Conservation (phyloP, 805 yeast species). For the Yamadazyma nakazawae region DNA sequence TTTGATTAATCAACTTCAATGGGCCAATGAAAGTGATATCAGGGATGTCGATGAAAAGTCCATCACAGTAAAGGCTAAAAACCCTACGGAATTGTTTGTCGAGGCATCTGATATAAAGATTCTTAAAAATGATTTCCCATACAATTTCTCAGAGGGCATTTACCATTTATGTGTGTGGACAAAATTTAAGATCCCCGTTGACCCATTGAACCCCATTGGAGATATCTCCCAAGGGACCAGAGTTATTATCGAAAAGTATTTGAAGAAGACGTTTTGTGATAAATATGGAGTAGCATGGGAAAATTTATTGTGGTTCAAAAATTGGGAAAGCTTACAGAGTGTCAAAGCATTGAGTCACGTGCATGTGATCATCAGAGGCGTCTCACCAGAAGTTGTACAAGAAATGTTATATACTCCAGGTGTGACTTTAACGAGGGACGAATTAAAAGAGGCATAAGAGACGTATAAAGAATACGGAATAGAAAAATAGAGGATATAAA, state of each 20-base stretch:
- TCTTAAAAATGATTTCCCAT: conserved; percentile 62
- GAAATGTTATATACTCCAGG: conserved; percentile 17
- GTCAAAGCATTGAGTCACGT: conserved; percentile 64
- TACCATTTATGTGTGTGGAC: conserved; percentile 68
- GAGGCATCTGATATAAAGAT: conserved; percentile 43
- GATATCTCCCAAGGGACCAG: conserved; percentile 46
- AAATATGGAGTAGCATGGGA: conserved; percentile 38
- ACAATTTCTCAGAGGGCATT: conserved; percentile 50
- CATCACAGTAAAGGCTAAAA: conserved; percentile 11
- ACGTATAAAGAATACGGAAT: neutral
- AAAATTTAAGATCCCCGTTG: conserved; percentile 52
- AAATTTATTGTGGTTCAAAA: conserved; percentile 63
- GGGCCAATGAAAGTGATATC: conserved; percentile 40
- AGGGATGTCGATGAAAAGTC: conserved; percentile 18
- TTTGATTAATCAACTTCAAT: conserved; percentile 44
- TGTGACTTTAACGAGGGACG: conserved; percentile 14
- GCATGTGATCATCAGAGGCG: conserved; percentile 57
- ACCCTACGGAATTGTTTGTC: conserved; percentile 33
- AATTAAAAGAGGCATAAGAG: conserved; percentile 2
- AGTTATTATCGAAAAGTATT: conserved; percentile 39
- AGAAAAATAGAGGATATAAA: neutral
- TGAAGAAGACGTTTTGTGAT: conserved; percentile 48
- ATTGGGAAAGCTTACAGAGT: conserved; percentile 68
- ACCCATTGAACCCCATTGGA: conserved; percentile 47
- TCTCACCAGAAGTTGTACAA: conserved; percentile 22